phyloP scores from a whole-genome alignment of 2,329 filamentous ascomycete species.

The Alternaria infectoria region DNA sequence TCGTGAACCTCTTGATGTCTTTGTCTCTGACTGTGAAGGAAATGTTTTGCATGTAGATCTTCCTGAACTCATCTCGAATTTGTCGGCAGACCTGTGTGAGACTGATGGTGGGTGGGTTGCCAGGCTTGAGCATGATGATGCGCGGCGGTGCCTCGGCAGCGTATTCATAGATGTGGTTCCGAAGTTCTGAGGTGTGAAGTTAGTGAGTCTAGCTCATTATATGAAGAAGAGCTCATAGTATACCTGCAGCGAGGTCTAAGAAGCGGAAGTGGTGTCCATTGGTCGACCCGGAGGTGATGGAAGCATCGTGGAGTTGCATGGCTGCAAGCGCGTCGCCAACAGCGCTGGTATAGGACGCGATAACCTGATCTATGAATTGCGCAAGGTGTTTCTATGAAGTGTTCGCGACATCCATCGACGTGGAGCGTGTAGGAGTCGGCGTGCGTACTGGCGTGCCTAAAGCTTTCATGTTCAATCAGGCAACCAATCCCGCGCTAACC shows the following conservation, averaged over 20 bases:
- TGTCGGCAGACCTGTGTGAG: not conserved
- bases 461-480: not conserved
- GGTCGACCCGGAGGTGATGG: not conserved
- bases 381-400: not conserved
- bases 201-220: not conserved
- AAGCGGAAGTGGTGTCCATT: not conserved
- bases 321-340: not conserved
- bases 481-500: not conserved
- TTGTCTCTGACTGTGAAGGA: not conserved
- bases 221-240: not conserved
- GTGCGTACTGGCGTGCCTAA: not conserved
- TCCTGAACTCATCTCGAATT: not conserved
- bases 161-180: not conserved
- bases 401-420: not conserved
- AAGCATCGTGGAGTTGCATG: not conserved
- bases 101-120: not conserved
- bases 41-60: not conserved
- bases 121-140: not conserved
- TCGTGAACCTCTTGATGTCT: not conserved
- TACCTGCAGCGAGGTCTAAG: not conserved
- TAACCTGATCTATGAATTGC: not conserved
- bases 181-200: not conserved
- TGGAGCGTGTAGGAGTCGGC: not conserved
- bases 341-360: not conserved
- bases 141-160: not conserved